Evolutionary conservation across 192 early-diverging fungal genomes (phyloP).

Genomic region (Phycomyces nitens): DNA sequence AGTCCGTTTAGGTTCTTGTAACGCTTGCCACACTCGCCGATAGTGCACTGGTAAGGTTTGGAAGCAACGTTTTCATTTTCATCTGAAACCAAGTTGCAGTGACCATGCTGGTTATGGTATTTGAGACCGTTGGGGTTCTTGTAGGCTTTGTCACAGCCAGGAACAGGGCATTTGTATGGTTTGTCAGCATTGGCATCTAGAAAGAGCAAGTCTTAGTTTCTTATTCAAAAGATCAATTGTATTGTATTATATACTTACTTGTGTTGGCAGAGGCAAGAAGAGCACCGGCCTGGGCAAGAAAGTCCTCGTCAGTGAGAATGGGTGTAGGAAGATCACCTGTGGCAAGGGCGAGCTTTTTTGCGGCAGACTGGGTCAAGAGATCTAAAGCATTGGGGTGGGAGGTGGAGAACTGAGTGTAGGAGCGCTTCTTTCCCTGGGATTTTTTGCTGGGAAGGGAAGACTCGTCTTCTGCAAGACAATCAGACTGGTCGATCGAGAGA

Average conservation of each 20-base stretch:
- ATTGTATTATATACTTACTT: slow-evolving; percentile 10
- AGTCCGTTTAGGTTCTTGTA: slow-evolving; percentile 97
- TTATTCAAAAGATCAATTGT: too few species aligned
- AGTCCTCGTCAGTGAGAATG: slow-evolving; percentile 38
- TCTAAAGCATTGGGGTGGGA: slow-evolving; percentile 7
- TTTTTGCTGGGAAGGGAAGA: not conserved
- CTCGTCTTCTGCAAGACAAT: slow-evolving; percentile 8
- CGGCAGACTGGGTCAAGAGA: slow-evolving; percentile 19
- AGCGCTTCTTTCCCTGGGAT: slow-evolving; percentile 20
- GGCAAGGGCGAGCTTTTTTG: slow-evolving; percentile 14
- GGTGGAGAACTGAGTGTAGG: slow-evolving; percentile 6
- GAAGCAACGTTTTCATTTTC: slow-evolving; percentile 55
- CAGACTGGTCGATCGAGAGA: not conserved
- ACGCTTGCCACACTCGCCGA: slow-evolving; percentile 82
- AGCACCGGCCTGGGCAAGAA: slow-evolving; percentile 37
- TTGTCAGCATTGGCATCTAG: slow-evolving; percentile 54
- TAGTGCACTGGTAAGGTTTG: slow-evolving; percentile 76
- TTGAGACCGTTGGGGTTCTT: slow-evolving; percentile 99
- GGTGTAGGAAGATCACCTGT: slow-evolving; percentile 15
- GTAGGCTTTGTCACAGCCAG: slow-evolving; percentile 91
- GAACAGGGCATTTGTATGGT: slow-evolving; percentile 84
- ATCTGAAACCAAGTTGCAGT: slow-evolving; percentile 57
- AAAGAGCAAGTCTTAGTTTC: not conserved
- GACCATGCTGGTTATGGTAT: slow-evolving; percentile 96
- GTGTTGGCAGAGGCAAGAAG: slow-evolving; percentile 32